A percentile compares a stretch with the other conserved stretches of the same genome.
Evolutionary conservation across 1,284 basidiomycete genomes (phyloP).

Genomic region (Austroboletus novae-zelandiae): DNA sequence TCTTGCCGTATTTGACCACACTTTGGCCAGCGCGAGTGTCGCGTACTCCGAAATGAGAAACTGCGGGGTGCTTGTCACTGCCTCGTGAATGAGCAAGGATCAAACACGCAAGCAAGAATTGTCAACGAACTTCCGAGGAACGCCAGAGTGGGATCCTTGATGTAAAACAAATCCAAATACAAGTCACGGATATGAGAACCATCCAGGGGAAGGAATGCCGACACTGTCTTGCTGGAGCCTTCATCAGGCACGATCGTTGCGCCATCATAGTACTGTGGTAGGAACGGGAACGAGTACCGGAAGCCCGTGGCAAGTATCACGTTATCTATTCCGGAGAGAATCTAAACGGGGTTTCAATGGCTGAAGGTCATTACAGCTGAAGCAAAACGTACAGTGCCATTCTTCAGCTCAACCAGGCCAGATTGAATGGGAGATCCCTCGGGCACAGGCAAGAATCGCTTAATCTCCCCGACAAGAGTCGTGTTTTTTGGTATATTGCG

Average conservation of each 20-base stretch:
- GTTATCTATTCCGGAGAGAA: slow-evolving; percentile 14
- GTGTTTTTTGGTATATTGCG: slow-evolving; percentile 12
- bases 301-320: slow-evolving; percentile 12
- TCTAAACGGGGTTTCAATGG: not conserved
- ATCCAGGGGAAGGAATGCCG: slow-evolving; percentile 8
- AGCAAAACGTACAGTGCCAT: slow-evolving; percentile 10
- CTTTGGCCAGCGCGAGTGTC: slow-evolving; percentile 16
- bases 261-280: slow-evolving; percentile 16
- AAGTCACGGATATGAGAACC: slow-evolving; percentile 18
- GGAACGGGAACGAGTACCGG: slow-evolving; percentile 14
- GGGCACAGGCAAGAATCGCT: slow-evolving; percentile 8
- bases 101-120: not conserved
- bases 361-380: not conserved
- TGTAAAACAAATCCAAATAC: slow-evolving; percentile 17
- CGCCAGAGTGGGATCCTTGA: slow-evolving; percentile 17
- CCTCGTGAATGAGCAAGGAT: not conserved
- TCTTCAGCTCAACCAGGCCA: slow-evolving; percentile 12
- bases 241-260: slow-evolving; percentile 1
- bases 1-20: slow-evolving; percentile 17
- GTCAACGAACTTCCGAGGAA: slow-evolving; percentile 12
- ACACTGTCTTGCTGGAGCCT: slow-evolving; percentile 1
- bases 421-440: slow-evolving; percentile 13
- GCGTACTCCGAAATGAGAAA: slow-evolving; percentile 1
- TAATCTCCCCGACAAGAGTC: slow-evolving; percentile 16
- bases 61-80: not conserved